phyloP scores from a whole-genome alignment of 2,329 filamentous ascomycete genomes.

The Alternaria arborescens region DNA sequence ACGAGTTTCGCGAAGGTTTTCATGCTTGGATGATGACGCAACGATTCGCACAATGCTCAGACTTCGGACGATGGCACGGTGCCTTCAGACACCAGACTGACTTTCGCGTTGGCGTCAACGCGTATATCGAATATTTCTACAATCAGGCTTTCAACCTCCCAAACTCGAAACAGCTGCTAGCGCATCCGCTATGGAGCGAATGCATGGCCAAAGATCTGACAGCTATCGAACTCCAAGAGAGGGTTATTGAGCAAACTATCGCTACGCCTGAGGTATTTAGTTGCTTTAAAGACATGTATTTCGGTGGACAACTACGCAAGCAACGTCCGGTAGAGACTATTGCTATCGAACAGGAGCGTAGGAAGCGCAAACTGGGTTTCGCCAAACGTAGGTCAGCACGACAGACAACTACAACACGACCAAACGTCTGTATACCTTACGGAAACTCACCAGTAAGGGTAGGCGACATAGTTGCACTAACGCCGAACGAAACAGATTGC shows the following conservation, averaged over 20 bases:
- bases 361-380: slow-evolving; percentile 31
- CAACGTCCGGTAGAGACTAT: slow-evolving; percentile 20
- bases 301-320: slow-evolving; percentile 61
- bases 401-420: not conserved
- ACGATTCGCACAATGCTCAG: slow-evolving; percentile 54
- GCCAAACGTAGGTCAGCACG: slow-evolving; percentile 8
- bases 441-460: slow-evolving; percentile 35
- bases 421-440: slow-evolving; percentile 12
- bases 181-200: slow-evolving; percentile 65
- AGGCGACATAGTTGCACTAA: slow-evolving; percentile 62
- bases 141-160: slow-evolving; percentile 67
- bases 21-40: slow-evolving; percentile 65
- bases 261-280: slow-evolving; percentile 74
- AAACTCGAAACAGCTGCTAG: slow-evolving; percentile 43
- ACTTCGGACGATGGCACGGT: slow-evolving; percentile 65
- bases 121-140: slow-evolving; percentile 69
- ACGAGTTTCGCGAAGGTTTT: slow-evolving; percentile 66
- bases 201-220: slow-evolving; percentile 26
- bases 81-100: slow-evolving; percentile 58
- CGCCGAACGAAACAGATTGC: slow-evolving; percentile 58
- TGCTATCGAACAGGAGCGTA: slow-evolving; percentile 10
- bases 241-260: slow-evolving; percentile 59
- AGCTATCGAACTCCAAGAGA: slow-evolving; percentile 27
- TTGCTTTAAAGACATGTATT: slow-evolving; percentile 71
- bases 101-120: slow-evolving; percentile 68